Evolutionary conservation across 352 stramenopile species (phyloP).

Genomic region (Globisporangium heterothallicum): DNA sequence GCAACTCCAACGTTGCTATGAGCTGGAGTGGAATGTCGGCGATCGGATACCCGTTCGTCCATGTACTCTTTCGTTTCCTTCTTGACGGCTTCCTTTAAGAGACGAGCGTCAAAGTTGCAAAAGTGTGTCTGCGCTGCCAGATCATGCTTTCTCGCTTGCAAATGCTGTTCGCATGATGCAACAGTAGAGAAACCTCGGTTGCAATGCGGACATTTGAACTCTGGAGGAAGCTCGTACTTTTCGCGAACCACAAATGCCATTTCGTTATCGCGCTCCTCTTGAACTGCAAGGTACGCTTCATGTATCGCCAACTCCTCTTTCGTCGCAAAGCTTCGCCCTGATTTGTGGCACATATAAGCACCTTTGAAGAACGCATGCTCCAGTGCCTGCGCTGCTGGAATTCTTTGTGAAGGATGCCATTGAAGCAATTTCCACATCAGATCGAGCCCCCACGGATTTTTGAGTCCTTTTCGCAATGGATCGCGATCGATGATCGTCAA

Average conservation of each 20-base stretch:
- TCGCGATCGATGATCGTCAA: constrained; percentile 88
- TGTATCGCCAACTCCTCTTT: constrained; percentile 51
- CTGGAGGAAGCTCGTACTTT: constrained; percentile 41
- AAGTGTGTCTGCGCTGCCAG: constrained; percentile 28
- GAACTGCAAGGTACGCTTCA: constrained; percentile 53
- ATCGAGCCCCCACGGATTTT: constrained; percentile 79
- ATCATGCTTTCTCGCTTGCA: constrained; percentile 38
- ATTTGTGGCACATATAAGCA: constrained; percentile 59
- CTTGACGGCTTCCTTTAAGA: constrained; percentile 19
- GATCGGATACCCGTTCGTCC: not conserved
- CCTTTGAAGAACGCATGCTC: constrained; percentile 85
- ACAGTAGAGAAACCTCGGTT: constrained; percentile 55
- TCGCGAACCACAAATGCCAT: constrained; percentile 54
- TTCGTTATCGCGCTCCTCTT: constrained; percentile 36
- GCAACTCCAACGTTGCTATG: constrained; percentile 29
- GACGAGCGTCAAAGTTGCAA: constrained; percentile 44
- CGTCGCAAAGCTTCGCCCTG: constrained; percentile 62
- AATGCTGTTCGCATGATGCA: constrained; percentile 54
- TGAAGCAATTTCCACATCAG: constrained; percentile 93
- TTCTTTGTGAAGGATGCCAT: constrained; percentile 89
- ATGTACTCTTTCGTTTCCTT: constrained; percentile 15
- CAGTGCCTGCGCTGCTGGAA: constrained; percentile 69
- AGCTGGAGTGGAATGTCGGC: not conserved
- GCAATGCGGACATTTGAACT: constrained; percentile 61
- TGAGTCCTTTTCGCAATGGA: constrained; percentile 86